A percentile compares a stretch with the other conserved stretches of the same genome.
Evolutionary conservation across 2,329 filamentous ascomycete genomes (phyloP).

Genomic region (Sporothrix mexicana): DNA sequence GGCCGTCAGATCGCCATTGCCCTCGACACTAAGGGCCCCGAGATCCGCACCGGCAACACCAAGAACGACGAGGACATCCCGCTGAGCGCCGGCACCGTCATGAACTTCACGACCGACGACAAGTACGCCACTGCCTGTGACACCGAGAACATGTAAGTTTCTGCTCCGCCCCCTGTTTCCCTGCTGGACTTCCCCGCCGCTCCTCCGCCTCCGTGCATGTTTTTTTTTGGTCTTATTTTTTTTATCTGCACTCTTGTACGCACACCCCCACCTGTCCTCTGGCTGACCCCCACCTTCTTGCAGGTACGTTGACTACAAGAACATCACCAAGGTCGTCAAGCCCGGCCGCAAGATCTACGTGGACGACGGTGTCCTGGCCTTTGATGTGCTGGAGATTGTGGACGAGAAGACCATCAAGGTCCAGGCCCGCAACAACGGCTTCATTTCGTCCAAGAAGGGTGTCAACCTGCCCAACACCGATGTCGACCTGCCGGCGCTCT

Average conservation of each 20-base stretch:
- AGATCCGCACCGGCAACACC: slow-evolving; percentile 68
- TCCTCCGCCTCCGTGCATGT: slow-evolving; percentile 33
- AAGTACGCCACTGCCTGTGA: slow-evolving; percentile 83
- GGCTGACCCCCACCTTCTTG: slow-evolving; percentile 10
- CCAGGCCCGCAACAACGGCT: slow-evolving; percentile 93
- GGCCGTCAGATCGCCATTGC: slow-evolving; percentile 95
- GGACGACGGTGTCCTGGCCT: slow-evolving; percentile 96
- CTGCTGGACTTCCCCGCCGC: slow-evolving; percentile 4
- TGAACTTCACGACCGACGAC: slow-evolving; percentile 98
- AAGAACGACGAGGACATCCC: slow-evolving; percentile 81
- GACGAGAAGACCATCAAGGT: slow-evolving; percentile 89
- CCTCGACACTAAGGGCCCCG: slow-evolving; percentile 73
- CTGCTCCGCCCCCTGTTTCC: background rate
- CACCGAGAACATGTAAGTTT: slow-evolving; percentile 86
- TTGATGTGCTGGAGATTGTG: slow-evolving; percentile 86
- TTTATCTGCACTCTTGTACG: background rate
- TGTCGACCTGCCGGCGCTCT: slow-evolving; percentile 94
- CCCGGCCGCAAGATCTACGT: slow-evolving; percentile 93
- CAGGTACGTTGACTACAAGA: slow-evolving; percentile 99
- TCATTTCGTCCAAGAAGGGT: slow-evolving; percentile 98
- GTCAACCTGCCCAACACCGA: slow-evolving; percentile 99
- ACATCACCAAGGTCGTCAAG: slow-evolving; percentile 98
- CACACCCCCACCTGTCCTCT: background rate
- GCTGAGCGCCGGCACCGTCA: slow-evolving; percentile 78
- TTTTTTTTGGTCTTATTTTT: background rate